Evolutionary conservation across 768 basidiomycete genomes (phyloP), one percentile per base, ranked within the genome.

Genomic region (Pholiota microspora): DNA sequence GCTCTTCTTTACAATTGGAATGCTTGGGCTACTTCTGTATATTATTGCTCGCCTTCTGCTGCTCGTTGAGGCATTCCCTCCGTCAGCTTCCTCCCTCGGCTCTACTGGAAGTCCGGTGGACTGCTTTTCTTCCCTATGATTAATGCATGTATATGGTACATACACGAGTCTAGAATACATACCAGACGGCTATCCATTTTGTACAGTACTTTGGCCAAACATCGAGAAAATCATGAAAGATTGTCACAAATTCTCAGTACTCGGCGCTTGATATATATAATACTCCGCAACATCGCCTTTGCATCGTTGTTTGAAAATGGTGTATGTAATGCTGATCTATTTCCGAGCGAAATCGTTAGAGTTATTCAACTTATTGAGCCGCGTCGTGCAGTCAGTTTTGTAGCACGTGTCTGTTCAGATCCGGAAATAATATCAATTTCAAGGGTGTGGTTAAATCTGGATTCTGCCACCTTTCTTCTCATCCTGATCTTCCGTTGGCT

Each of bases 321-420:
- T n/a, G n/a, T n/a, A n/a, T n/a, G n/a, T n/a, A n/a, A n/a, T n/a
- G n/a, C n/a, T n/a, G n/a, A n/a, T n/a, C n/a, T n/a, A n/a, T n/a
- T n/a, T n/a, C n/a, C n/a, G n/a, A n/a, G n/a, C n/a, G n/a, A n/a
- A n/a, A n/a, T n/a, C n/a, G n/a, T n/a, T n/a, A n/a, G n/a, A n/a
- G n/a, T n/a, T n/a, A n/a, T n/a, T n/a, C n/a, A n/a, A n/a, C n/a
- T n/a, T n/a, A 31, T 31, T 31, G 29, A 12, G 6, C 29, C 29
- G 29, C 47, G 52, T 27, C 50, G 50, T 51, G 46, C 55, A 32
- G 49, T 56, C 53, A 47, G n/a, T 44, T 13, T n/a, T n/a, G n/a
- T 25, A 40, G 32, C 63, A 64, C 63, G 63, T 64, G 63, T 58
- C 36, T 62, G 63, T 64, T 64, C 63, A 53, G 53, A 62, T 64